phyloP scores from a whole-genome alignment of 805 yeast species.

The Candida takata region DNA sequence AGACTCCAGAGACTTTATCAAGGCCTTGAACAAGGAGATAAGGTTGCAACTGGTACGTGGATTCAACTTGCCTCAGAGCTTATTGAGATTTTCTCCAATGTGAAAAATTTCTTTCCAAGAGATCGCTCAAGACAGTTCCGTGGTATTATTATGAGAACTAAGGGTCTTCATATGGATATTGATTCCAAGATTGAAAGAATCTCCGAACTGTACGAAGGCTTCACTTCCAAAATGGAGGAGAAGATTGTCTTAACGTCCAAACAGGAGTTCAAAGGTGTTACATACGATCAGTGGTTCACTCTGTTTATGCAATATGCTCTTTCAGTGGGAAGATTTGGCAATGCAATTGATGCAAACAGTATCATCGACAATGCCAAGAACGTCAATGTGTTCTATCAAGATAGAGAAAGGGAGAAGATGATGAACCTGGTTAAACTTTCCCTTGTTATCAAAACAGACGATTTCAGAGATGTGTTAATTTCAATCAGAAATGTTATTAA shows the following conservation, averaged over 20 bases:
- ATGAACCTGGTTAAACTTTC: conserved; percentile 65
- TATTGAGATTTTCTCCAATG: conserved; percentile 74
- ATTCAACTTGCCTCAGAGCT: conserved; percentile 74
- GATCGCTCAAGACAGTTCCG: conserved; percentile 66
- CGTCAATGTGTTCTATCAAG: conserved; percentile 71
- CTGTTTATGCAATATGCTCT: conserved; percentile 76
- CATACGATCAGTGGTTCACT: conserved; percentile 78
- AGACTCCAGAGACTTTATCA: conserved; percentile 46
- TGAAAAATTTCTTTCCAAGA: conserved; percentile 69
- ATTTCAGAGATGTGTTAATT: conserved; percentile 46
- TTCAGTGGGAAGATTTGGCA: conserved; percentile 53
- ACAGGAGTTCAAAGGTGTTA: conserved; percentile 64
- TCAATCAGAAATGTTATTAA: conserved; percentile 58
- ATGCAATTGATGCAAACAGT: conserved; percentile 55
- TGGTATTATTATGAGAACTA: conserved; percentile 57
- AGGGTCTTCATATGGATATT: conserved; percentile 54
- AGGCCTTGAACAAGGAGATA: conserved; percentile 43
- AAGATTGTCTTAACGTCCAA: conserved; percentile 41
- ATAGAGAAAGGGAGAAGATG: conserved; percentile 49
- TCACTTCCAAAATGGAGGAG: conserved; percentile 33
- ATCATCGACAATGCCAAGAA: conserved; percentile 69
- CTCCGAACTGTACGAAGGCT: conserved; percentile 56
- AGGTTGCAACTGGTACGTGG: conserved; percentile 72
- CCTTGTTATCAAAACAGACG: conserved; percentile 42
- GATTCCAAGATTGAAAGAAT: conserved; percentile 70